Evolutionary conservation across 1,284 basidiomycete species (phyloP), one percentile per base, ranked within the genome.

Genomic region (Microbotryomycetes sp.): DNA sequence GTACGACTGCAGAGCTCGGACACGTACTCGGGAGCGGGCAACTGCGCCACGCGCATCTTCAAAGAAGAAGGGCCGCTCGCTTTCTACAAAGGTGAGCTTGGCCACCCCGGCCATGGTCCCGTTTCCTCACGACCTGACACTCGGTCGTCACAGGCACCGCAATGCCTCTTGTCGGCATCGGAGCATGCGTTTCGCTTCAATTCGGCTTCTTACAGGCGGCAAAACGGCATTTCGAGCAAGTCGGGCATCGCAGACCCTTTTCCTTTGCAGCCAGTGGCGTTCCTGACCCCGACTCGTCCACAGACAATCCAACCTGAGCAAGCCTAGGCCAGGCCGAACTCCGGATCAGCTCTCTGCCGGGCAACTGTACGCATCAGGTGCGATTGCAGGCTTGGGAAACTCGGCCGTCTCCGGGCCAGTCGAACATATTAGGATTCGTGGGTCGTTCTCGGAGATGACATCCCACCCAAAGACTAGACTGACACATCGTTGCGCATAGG

Each of bases 391-490:
- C 35, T 75, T 97, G 24, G 87, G 91, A 16, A 98, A 97, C 74
- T 87, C 88, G 48, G 81, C 93, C 58, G 89, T 97, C 21, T 93
- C 92, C 0, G 91, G 91, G 2, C 94, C 94, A 2, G 91, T 98
- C 15, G 94, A 98, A 76, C 92, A 97, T 74, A 91, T 97, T 71
- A 88, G 94, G 80, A 97, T 97, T 71, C 87, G 93, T 87, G 69
- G 73, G 88, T 81, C 45, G 57, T 5, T 28, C 30, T 7, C 35
- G 57, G 28, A 46, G 24, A 5, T 26, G n/a, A 16, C 9, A 7
- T 27, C n/a, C 26, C 6, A 15, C 21, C 11, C 4, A 59, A 54
- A 1, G 52, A 28, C 21, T n/a, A n/a, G n/a, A n/a, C 21, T n/a
- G 45, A 11, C 41, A 23, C 5, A n/a, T 56, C 35, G 9, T 41